These are phyloP conservation scores for Oryza brachyantha DNA, from an alignment of 176 grass and related monocot genomes.

Conservation along the genomic window DNA sequence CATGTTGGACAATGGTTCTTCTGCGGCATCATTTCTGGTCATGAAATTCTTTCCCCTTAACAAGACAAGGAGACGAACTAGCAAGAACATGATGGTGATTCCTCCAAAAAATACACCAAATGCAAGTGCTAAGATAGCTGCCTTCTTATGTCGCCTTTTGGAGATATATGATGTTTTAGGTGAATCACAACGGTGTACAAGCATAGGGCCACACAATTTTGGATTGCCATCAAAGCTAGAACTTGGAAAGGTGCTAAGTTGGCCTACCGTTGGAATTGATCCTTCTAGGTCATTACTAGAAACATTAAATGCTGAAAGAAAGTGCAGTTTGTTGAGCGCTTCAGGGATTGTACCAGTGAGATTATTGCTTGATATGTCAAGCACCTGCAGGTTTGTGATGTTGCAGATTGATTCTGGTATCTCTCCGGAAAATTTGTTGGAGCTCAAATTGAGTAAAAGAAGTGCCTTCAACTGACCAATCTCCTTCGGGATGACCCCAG, in stretches of 20 bases:
- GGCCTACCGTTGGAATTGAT: conserved; percentile 31
- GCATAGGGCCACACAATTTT: conserved; percentile 44
- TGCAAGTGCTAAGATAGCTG: conserved; percentile 13
- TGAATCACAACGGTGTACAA: conserved; percentile 32
- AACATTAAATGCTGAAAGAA: conserved; percentile 47
- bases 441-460: conserved; percentile 32
- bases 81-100: conserved; percentile 22
- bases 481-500: conserved; percentile 26
- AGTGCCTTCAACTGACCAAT: conserved; percentile 44
- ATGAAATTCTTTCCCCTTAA: background rate
- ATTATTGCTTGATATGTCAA: conserved; percentile 42
- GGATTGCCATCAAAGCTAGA: conserved; percentile 50
- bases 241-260: conserved; percentile 47
- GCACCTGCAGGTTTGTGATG: conserved; percentile 36
- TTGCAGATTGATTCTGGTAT: conserved; percentile 24
- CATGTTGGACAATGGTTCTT: background rate
- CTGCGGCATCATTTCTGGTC: background rate
- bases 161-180: background rate
- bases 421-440: conserved; percentile 35
- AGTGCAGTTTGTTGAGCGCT: conserved; percentile 29
- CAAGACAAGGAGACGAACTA: conserved; percentile 18
- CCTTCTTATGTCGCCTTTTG: conserved; percentile 5
- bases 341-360: conserved; percentile 39
- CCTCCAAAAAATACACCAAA: conserved; percentile 44
- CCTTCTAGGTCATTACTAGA: conserved; percentile 52